Base-by-base conservation (phyloP, 2,329 filamentous ascomycete species). In the Exophiala spinifera region DNA sequence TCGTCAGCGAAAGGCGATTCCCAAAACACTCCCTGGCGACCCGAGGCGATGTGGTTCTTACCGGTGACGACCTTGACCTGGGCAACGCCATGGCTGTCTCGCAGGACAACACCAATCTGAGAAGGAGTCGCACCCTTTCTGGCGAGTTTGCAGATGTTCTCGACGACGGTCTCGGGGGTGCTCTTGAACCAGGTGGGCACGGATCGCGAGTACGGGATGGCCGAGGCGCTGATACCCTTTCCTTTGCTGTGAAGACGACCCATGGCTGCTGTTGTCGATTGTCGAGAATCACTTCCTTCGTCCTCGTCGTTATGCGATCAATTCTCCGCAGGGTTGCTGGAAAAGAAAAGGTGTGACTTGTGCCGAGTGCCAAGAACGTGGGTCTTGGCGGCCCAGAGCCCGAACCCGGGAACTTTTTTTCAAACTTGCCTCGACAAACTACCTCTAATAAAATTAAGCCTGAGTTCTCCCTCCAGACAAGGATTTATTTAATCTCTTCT, bases 181-280 rank as follows among this genome's bases (percentile, higher is more conserved):
- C 90, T 95, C 88, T 99, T 99, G 79, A 97, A 83, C 94, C 94
- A 99, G 68, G 91, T 84, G 61, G 94, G 92, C 64, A 91, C 76
- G 69, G 84, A 86, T 81, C 94, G 92, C 67, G 90, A 96, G 87
- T 97, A 99, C 74, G 95, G 94, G 79, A 97, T 80, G 72, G 94
- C 90, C 63, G 90, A 96, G 80, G 89, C 79, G 67, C 90, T 91
- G 80, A 99, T 99, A 79, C 94, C 95, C 89, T 97, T 97, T 82
- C 94, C 92, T 73, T 96, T 96, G 85, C 84, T 89, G 87, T 99
- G 95, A 87, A 97, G 87, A 84, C 92, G 87, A 87, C 91, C 90
- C 90, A 95, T 95, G 69, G 64, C 64, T 64, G 63, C 57, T 59
- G 61, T 55, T 63, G 25, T 46, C 47, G 25, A 39, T 49, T 57